Conservation (phyloP, 345 rosid species). For the Eucalyptus camaldulensis region DNA sequence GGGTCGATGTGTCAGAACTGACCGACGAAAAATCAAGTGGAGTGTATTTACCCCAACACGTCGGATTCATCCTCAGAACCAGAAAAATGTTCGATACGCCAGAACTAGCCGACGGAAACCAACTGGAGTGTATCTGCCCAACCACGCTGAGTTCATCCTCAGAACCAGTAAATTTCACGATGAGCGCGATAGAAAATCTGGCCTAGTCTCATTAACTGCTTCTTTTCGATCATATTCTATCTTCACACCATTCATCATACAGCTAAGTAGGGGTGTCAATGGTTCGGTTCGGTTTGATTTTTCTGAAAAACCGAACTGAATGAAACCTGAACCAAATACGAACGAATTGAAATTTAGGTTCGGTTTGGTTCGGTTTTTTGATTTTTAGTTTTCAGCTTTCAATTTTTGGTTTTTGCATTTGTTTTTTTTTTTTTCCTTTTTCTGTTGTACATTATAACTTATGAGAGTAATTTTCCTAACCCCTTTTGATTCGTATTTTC, state of each 20-base stretch:
- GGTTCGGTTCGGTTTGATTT: rapidly evolving
- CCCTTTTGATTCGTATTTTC: too few species aligned
- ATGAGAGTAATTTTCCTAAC: too few species aligned
- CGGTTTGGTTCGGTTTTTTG: rapidly evolving
- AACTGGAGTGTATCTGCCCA: background rate
- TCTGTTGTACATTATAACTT: too few species aligned
- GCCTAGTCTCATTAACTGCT: background rate
- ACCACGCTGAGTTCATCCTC: background rate
- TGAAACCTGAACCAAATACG: too few species aligned
- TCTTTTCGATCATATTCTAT: background rate
- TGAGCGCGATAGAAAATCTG: background rate
- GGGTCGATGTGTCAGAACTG: background rate
- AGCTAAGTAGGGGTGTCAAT: too few species aligned
- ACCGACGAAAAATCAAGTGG: background rate
- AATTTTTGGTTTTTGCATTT: too few species aligned
- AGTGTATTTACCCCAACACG: background rate
- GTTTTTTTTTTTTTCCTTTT: too few species aligned
- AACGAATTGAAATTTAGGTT: too few species aligned
- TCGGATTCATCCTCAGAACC: background rate
- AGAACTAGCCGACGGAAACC: background rate
- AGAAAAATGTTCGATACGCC: background rate
- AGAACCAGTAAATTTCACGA: background rate
- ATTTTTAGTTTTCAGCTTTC: too few species aligned
- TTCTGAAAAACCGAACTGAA: too few species aligned
- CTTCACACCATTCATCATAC: background rate